Evolutionary conservation across 2,329 filamentous ascomycete genomes (phyloP).

Genomic region (Ophiostoma populinum): DNA sequence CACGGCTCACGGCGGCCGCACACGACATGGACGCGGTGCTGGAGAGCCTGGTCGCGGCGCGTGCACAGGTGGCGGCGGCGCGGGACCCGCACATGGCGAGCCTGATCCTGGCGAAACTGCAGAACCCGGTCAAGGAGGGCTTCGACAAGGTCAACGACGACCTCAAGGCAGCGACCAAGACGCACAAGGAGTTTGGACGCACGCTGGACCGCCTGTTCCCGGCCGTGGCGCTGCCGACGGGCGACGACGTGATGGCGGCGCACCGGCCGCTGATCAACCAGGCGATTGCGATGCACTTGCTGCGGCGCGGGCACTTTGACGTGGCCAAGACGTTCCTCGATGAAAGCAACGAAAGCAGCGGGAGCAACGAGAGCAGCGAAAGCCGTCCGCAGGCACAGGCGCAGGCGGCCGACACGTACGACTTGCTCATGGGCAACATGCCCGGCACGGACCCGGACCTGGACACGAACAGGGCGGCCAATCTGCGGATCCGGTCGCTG

Average conservation of each 20-base stretch:
- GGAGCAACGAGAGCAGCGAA: no score
- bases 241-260: constrained; percentile 63
- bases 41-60: constrained; percentile 53
- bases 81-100: constrained; percentile 53
- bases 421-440: constrained; percentile 12
- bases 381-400: no score
- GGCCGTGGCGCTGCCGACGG: constrained; percentile 49
- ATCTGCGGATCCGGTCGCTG: constrained; percentile 7
- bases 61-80: constrained; percentile 45
- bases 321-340: constrained; percentile 73
- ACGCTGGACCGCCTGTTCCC: constrained; percentile 60
- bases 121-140: constrained; percentile 66
- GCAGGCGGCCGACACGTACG: no score
- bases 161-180: constrained; percentile 67
- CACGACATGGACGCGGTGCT: constrained; percentile 73
- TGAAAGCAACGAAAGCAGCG: no score
- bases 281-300: constrained; percentile 88
- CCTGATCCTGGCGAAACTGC: constrained; percentile 64
- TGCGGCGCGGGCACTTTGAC: constrained; percentile 83
- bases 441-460: no score
- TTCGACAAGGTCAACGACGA: constrained; percentile 68
- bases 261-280: constrained; percentile 70
- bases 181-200: constrained; percentile 70
- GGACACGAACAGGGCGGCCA: constrained; percentile 14
- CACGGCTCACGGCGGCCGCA: constrained; percentile 53